Base-by-base conservation (phyloP, 805 yeast species). In the Hanseniaspora lindneri region DNA sequence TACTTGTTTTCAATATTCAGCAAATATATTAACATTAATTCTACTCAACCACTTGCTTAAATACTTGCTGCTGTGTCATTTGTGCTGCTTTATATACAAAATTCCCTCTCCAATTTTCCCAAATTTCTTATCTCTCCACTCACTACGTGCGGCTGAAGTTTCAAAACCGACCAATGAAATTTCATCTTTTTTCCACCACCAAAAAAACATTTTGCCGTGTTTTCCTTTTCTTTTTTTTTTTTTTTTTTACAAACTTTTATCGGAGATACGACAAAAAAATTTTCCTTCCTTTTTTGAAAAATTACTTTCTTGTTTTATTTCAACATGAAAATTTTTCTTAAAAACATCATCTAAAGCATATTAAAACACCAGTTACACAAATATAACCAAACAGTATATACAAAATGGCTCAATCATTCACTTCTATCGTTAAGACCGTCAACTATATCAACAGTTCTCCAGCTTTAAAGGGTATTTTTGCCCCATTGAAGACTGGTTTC, bases 361-460 rank as follows among this genome's bases (percentile, higher is more conserved):
- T 27, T 27, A 17, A 9, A n/a, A 11, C 9, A 10, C 28, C 28
- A 23, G n/a, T 21, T 19, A 35, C 23, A 35, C 16, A 21, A 35
- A 5, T 35, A 23, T 6, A 21, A 21, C 16, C 16, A 21, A 3
- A 14, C 32, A 25, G 16, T 39, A 13, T 9, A 17, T 4, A 32
- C 40, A 47, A 14, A 13, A 64, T 64, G 66, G 65, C 66, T 43
- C 67, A 64, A 57, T 71, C 81, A 29, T 65, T 79, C 61, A 80
- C 89, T 19, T 73, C 83, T 49, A 77, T 81, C 58, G 84, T 73
- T 56, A 83, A 79, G 66, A 67, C 76, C 41, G 80, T 86, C 57
- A 89, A 85, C 65, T 80, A 70, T 72, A 80, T 89, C 61, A 74
- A 83, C 63, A 80, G 79, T 58, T 76, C 86, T 56, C 95, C 97